phyloP scores from a whole-genome alignment of 352 stramenopile genomes.

The Pythium phragmitis region DNA sequence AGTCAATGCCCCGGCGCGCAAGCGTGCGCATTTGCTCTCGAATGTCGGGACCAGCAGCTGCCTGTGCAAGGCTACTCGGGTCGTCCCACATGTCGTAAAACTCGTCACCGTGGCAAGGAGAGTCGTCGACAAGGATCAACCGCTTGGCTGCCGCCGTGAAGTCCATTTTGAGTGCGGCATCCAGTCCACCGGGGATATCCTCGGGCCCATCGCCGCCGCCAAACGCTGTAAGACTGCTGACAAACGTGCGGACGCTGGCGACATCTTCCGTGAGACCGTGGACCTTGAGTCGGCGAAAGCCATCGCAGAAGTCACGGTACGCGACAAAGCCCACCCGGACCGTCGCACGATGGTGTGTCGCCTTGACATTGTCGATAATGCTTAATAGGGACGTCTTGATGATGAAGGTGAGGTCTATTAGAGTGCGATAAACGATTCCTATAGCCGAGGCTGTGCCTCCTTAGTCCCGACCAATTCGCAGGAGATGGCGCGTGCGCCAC shows the following conservation, averaged over 20 bases:
- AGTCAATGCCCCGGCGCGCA: constrained; percentile 33
- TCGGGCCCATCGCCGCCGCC: constrained; percentile 36
- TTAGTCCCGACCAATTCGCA: too few relatives aligned
- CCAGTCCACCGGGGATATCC: constrained; percentile 40
- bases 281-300: constrained; percentile 25
- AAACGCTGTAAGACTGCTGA: constrained; percentile 25
- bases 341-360: constrained; percentile 22
- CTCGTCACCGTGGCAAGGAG: constrained; percentile 35
- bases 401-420: too few relatives aligned
- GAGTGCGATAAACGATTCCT: too few relatives aligned
- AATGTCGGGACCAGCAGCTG: constrained; percentile 34
- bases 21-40: constrained; percentile 36
- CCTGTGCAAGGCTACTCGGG: constrained; percentile 7
- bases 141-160: constrained; percentile 31
- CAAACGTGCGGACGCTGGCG: constrained; percentile 24
- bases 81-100: constrained; percentile 26
- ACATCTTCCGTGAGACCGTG: constrained; percentile 28
- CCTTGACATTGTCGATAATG: constrained; percentile 36
- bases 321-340: constrained; percentile 41
- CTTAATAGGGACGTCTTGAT: constrained; percentile 28
- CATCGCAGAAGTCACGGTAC: constrained; percentile 45
- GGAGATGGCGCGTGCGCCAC: too few relatives aligned
- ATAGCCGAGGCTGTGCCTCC: too few relatives aligned
- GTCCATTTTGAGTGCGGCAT: constrained; percentile 28
- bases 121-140: constrained; percentile 37